These are phyloP conservation scores for Trichoderma sp. DNA, from an alignment of 2,329 filamentous ascomycete species.

Conservation along the genomic window DNA sequence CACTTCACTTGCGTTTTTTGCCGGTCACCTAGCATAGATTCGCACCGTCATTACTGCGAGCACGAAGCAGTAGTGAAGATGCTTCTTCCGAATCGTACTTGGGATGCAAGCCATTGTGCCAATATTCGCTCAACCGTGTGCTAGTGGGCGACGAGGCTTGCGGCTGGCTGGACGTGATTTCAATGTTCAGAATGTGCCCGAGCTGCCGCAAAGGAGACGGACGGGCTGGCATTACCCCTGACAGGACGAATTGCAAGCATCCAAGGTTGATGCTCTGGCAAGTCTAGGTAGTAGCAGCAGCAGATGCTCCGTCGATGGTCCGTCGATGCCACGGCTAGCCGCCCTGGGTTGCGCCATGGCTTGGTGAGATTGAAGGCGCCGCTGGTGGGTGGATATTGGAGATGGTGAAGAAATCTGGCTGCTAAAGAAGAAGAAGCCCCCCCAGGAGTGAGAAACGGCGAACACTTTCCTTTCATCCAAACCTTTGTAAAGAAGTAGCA, in stretches of 20 bases:
- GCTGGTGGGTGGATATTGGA: background rate
- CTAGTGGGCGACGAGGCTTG: conserved; percentile 18
- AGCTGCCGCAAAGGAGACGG: conserved; percentile 2
- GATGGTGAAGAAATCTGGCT: background rate
- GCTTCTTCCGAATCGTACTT: background rate
- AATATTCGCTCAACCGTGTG: conserved; percentile 17
- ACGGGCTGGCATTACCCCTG: conserved; percentile 21
- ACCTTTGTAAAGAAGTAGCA: too few species aligned
- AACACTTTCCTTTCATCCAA: too few species aligned
- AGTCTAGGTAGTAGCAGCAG: background rate
- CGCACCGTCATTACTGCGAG: background rate
- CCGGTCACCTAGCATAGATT: background rate
- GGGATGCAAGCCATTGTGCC: conserved; percentile 11
- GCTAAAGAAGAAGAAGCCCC: background rate
- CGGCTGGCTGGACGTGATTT: background rate
- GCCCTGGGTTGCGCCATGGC: too few species aligned
- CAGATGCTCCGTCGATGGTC: background rate
- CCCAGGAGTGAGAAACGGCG: too few species aligned
- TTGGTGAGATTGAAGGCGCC: too few species aligned
- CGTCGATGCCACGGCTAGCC: too few species aligned
- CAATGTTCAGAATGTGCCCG: background rate
- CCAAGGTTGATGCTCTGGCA: conserved; percentile 1
- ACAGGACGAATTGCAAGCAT: conserved; percentile 1
- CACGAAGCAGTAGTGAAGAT: background rate
- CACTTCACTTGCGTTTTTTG: background rate